Evolutionary conservation across 2,329 filamentous ascomycete species (phyloP).

Genomic region (Colletotrichum melonis): DNA sequence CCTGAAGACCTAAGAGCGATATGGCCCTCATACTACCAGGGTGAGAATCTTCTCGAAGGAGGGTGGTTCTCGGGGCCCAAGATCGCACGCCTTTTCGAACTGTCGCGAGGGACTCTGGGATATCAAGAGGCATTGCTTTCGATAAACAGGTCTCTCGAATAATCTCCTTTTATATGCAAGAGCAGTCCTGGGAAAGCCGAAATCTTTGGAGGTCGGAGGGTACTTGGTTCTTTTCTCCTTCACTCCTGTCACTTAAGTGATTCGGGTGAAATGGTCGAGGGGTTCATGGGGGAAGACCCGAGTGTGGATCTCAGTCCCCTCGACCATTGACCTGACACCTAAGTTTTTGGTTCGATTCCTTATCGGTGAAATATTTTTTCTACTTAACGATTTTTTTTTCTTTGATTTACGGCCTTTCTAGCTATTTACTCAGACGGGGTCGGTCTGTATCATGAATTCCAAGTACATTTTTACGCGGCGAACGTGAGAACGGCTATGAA

Average conservation of each 20-base stretch:
- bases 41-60: neutral
- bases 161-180: neutral
- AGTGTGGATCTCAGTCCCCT: too few relatives aligned
- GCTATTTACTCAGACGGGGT: neutral
- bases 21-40: neutral
- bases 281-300: too few relatives aligned
- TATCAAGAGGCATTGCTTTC: neutral
- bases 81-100: neutral
- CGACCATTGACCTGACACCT: too few relatives aligned
- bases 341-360: too few relatives aligned
- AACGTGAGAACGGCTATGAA: neutral
- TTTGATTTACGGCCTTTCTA: too few relatives aligned
- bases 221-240: too few relatives aligned
- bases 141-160: neutral
- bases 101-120: neutral
- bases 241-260: too few relatives aligned
- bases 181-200: too few relatives aligned
- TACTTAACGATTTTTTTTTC: too few relatives aligned
- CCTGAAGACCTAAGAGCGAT: neutral
- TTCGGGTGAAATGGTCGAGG: too few relatives aligned
- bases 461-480: neutral
- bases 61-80: neutral
- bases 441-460: neutral
- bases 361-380: too few relatives aligned
- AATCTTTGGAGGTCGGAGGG: too few relatives aligned